Evolutionary conservation across 257 asterid species (phyloP).

Genomic region (Hygrophila difformis): DNA sequence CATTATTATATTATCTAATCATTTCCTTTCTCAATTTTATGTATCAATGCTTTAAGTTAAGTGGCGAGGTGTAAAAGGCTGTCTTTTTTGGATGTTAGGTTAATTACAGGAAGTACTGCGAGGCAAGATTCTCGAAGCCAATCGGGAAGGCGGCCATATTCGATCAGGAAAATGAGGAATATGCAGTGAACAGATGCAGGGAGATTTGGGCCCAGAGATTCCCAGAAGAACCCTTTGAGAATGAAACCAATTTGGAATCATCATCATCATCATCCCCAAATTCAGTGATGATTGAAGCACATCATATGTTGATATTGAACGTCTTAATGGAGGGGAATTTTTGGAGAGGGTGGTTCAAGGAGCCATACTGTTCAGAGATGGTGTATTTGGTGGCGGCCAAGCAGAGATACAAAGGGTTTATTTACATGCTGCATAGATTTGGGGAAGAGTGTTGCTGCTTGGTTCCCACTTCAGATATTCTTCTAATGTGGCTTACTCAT

Average conservation of each 20-base stretch:
- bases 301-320: conserved; percentile 65
- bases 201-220: conserved; percentile 56
- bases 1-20: no score
- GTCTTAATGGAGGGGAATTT: conserved; percentile 44
- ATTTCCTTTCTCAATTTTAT: no score
- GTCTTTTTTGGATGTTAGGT: conserved; percentile 27
- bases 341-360: conserved; percentile 32
- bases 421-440: conserved; percentile 50
- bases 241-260: conserved; percentile 22
- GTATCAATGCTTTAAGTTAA: no score
- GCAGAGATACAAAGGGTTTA: conserved; percentile 64
- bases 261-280: no score
- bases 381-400: conserved; percentile 76
- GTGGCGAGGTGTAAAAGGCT: no score
- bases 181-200: conserved; percentile 74
- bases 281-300: no score
- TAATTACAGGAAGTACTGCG: conserved; percentile 61
- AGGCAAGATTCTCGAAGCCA: conserved; percentile 64
- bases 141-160: conserved; percentile 67
- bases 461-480: conserved; percentile 80
- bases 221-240: conserved; percentile 71
- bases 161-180: conserved; percentile 76
- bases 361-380: conserved; percentile 65
- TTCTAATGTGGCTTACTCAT: conserved; percentile 81
- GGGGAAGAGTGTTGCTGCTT: conserved; percentile 40